phyloP scores from a whole-genome alignment of 345 rosid species.

The thale cress (Arabidopsis thaliana) region DNA sequence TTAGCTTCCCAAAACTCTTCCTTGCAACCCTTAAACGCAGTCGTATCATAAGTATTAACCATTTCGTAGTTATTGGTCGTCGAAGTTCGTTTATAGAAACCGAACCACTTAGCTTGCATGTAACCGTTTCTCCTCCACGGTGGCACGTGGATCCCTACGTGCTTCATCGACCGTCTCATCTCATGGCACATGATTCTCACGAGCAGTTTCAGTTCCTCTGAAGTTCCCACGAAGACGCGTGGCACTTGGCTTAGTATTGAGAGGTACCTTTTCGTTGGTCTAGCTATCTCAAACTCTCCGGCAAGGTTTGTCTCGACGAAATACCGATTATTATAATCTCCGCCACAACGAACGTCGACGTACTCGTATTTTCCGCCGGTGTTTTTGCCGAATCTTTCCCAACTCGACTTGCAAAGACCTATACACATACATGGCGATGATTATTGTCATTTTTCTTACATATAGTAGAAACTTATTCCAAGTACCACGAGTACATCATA shows the following conservation, averaged over 20 bases:
- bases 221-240: constrained; percentile 56
- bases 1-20: constrained; percentile 29
- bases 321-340: constrained; percentile 48
- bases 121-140: constrained; percentile 87
- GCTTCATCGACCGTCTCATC: constrained; percentile 60
- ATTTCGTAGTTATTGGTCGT: constrained; percentile 20
- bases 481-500: background rate
- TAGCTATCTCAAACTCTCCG: constrained; percentile 68
- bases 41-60: constrained; percentile 8
- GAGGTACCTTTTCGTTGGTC: constrained; percentile 57
- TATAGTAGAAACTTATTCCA: background rate
- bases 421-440: background rate
- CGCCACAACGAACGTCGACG: constrained; percentile 53
- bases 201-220: constrained; percentile 56
- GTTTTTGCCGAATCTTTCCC: constrained; percentile 62
- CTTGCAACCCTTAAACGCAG: constrained; percentile 35
- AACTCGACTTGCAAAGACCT: constrained; percentile 84
- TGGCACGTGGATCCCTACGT: constrained; percentile 55
- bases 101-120: constrained; percentile 84
- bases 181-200: constrained; percentile 71
- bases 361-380: constrained; percentile 70
- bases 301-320: constrained; percentile 64
- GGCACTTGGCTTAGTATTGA: constrained; percentile 57
- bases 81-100: constrained; percentile 62
- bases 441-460: background rate